Percentiles rank a stretch among this genome's conserved stretches.
Evolutionary conservation across 148 eudicot species (phyloP).

Genomic region (Oxyria digyna): DNA sequence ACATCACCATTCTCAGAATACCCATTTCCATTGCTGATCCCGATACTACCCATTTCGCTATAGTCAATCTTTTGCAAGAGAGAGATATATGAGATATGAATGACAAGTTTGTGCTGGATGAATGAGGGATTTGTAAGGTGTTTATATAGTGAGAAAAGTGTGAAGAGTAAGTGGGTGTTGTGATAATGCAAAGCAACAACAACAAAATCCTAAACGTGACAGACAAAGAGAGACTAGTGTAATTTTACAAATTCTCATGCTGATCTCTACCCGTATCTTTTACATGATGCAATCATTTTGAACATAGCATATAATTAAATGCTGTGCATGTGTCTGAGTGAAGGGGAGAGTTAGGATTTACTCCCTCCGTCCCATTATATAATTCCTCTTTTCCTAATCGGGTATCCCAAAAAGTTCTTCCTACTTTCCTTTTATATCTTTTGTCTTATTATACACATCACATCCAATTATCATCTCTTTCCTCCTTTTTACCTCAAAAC

Average conservation of each 20-base stretch:
- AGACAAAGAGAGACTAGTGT: background rate
- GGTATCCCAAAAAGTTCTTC: no score
- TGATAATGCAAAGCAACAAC: slow-evolving; percentile 12
- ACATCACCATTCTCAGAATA: slow-evolving; percentile 25
- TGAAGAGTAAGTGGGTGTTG: slow-evolving; percentile 19
- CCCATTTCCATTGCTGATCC: slow-evolving; percentile 31
- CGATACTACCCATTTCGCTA: slow-evolving; percentile 47
- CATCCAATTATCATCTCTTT: no score
- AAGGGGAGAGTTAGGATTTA: background rate
- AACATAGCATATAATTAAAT: background rate
- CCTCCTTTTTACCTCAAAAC: no score
- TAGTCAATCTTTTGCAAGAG: background rate
- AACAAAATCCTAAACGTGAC: background rate
- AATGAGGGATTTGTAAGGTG: background rate
- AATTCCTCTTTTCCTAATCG: no score
- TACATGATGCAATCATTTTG: background rate
- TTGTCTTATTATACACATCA: no score
- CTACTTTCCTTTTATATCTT: no score
- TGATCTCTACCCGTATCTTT: slow-evolving; percentile 45
- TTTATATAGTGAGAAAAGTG: slow-evolving; percentile 15
- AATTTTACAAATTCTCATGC: slow-evolving; percentile 35
- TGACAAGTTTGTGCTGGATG: background rate
- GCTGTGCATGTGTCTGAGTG: background rate
- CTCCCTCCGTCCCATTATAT: no score
- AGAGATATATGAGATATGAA: background rate